These are phyloP conservation scores for Suillus alpinus DNA, from an alignment of 768 basidiomycete species.

Conservation along the genomic window DNA sequence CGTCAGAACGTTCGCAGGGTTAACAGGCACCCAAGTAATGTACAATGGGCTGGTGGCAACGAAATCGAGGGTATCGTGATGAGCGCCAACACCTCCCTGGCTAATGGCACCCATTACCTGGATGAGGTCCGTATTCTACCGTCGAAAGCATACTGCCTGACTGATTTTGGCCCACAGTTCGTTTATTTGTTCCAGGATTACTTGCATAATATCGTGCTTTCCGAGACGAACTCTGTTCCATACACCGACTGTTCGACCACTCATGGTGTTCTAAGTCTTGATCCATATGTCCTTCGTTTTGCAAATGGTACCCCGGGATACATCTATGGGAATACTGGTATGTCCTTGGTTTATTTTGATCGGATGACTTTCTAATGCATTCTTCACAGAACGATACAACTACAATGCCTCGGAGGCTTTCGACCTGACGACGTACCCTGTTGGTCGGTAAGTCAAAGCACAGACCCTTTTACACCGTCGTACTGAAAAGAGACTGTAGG, in stretches of 20 bases:
- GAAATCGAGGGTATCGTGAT: conserved; percentile 57
- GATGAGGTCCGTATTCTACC: conserved; percentile 39
- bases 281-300: conserved; percentile 52
- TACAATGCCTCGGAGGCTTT: conserved; percentile 53
- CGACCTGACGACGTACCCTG: conserved; percentile 51
- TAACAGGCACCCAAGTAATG: conserved; percentile 55
- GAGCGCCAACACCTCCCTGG: conserved; percentile 29
- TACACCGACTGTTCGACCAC: conserved; percentile 64
- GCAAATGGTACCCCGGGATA: conserved; percentile 48
- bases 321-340: conserved; percentile 56
- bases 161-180: conserved; percentile 32
- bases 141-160: not conserved
- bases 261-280: conserved; percentile 51
- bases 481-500: conserved; percentile 20
- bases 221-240: conserved; percentile 52
- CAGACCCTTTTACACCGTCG: not conserved
- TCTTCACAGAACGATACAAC: conserved; percentile 48
- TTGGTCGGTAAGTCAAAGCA: conserved; percentile 34
- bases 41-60: conserved; percentile 61
- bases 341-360: conserved; percentile 6
- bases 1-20: conserved; percentile 54
- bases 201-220: conserved; percentile 44
- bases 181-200: conserved; percentile 51
- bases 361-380: not conserved
- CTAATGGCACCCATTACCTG: conserved; percentile 47